These are phyloP conservation scores for Cercophora newfieldiana DNA, from an alignment of 495 filamentous ascomycete genomes.

Conservation along the genomic window DNA sequence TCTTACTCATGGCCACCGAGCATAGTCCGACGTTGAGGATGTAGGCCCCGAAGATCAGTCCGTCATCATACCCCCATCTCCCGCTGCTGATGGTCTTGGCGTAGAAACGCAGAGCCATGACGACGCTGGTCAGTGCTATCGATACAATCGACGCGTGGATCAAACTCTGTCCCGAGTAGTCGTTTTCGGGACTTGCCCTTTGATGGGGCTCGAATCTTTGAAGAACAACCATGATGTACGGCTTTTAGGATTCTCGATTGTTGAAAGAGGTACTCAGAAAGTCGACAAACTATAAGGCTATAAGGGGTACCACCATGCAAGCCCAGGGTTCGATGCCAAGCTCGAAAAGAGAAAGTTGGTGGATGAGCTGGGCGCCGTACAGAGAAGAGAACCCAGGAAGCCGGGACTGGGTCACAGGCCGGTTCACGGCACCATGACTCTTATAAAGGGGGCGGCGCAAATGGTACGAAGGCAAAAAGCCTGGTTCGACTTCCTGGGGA, in stretches of 20 bases:
- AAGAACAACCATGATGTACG: background rate
- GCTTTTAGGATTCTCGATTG: too few species aligned
- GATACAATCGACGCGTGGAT: background rate
- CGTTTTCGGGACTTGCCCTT: background rate
- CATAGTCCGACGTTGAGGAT: background rate
- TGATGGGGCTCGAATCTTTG: background rate
- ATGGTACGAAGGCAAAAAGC: background rate
- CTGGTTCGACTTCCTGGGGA: background rate
- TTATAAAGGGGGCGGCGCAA: background rate
- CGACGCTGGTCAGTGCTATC: background rate
- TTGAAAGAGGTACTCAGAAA: background rate
- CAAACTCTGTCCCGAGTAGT: background rate
- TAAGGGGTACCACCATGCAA: background rate
- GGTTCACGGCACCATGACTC: background rate
- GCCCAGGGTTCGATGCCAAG: background rate
- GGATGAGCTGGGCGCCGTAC: background rate
- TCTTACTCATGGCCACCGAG: background rate
- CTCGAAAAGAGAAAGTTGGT: background rate
- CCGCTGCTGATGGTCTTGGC: background rate
- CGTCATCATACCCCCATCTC: background rate
- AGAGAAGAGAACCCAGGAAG: background rate
- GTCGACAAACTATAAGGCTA: background rate
- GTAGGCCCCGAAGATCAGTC: slow-evolving; percentile 11
- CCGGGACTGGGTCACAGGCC: background rate
- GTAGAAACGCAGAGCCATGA: slow-evolving; percentile 3